Percentiles rank a stretch among this genome's conserved stretches.
phyloP scores from a whole-genome alignment of 2,329 filamentous ascomycete species.

The Verticillium tricorpus region DNA sequence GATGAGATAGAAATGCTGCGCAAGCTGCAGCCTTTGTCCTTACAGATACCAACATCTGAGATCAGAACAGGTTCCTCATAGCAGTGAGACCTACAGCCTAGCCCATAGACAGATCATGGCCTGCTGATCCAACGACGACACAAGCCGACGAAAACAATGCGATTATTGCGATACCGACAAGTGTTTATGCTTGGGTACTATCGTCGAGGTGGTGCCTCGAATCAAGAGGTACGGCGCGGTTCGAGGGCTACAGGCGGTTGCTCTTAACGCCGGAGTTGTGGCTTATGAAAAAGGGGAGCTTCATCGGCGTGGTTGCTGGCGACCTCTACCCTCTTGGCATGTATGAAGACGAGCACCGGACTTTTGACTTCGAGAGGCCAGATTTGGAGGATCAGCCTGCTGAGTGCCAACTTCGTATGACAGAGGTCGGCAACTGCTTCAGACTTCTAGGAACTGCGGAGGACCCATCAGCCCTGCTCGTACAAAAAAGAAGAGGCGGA shows the following conservation, averaged over 20 bases:
- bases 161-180: neutral
- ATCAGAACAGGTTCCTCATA: neutral
- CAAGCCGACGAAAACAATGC: neutral
- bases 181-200: neutral
- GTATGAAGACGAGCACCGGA: neutral
- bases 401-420: neutral
- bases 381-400: neutral
- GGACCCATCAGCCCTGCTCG: neutral
- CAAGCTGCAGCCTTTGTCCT: neutral
- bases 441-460: neutral
- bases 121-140: neutral
- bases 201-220: neutral
- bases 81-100: neutral
- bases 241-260: slow-evolving; percentile 1
- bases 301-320: neutral
- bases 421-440: slow-evolving; percentile 1
- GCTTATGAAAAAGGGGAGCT: neutral
- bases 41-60: neutral
- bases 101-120: neutral
- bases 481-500: neutral
- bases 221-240: slow-evolving; percentile 1
- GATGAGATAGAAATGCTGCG: neutral
- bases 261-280: neutral
- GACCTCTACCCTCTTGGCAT: neutral
- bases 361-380: neutral